Base-by-base conservation (phyloP, 176 grass and related monocot genomes). In the Rhynchospora tenuis region DNA sequence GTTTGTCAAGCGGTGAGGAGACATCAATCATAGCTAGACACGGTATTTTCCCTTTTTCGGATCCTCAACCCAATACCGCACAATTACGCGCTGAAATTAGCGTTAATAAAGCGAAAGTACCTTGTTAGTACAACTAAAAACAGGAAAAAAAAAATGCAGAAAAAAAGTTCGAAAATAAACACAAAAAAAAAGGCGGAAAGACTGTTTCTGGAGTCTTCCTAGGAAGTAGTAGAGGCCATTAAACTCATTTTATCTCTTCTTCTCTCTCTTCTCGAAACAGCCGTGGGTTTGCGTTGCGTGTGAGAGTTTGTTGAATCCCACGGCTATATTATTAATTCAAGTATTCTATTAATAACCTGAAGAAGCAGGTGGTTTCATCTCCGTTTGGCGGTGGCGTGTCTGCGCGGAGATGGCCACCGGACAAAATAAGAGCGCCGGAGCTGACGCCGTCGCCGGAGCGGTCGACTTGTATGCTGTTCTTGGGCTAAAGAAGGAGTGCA, bases 401-500 rank as follows among this genome's bases (percentile, higher is more conserved):
- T 47, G 13, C 0, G 50, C 60, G 50, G 17, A 20, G 67, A 98
- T 98, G 95, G 84, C 82, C 28, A 54, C 50, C 46, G 89, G 86
- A 46, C 82, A 68, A 17, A 73, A 83, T 9, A 91, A 84, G 86
- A 84, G 57, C 51, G 64, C 58, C 45, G 87, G 77, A 47, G 68
- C 28, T 57, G 73, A 20, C 15, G 20, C 17, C 1, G 86, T 28
- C 6, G 66, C 43, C 15, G 85, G 66, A 46, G 51, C 27, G 10
- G 72, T 55, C 72, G 91, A 98, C 78, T 90, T 98, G 7, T 98
- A 98, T 78, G 82, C 87, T 8, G 92, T 98, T 0, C 88, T 98
- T 4, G 92, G 95, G 52, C 89, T 98, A 24, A 89, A 80, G 19
- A 98, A 93, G 87, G 95, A 95, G 88, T 98, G 95, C 84, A 87